Evolutionary conservation across 1,284 basidiomycete genomes (phyloP).

Genomic region (Hemileia vastatrix): DNA sequence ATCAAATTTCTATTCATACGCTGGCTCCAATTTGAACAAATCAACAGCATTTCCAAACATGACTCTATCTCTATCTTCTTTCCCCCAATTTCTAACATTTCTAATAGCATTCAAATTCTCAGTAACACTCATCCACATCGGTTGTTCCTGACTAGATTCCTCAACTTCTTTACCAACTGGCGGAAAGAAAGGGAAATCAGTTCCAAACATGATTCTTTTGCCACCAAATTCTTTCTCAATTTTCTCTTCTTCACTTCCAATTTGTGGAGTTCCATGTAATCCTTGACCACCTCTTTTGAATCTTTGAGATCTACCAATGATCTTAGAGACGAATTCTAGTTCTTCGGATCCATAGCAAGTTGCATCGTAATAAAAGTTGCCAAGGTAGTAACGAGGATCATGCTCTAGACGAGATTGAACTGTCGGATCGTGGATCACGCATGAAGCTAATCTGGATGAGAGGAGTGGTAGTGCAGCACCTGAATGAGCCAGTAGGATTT

Average conservation of each 20-base stretch:
- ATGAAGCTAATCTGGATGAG: constrained; percentile 69
- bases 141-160: too few species aligned
- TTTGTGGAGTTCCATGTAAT: constrained; percentile 23
- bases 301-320: constrained; percentile 55
- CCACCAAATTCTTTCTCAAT: constrained; percentile 45
- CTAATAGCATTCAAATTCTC: constrained; percentile 71
- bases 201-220: constrained; percentile 64
- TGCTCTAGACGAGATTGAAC: constrained; percentile 63
- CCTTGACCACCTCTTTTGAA: constrained; percentile 48
- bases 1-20: too few species aligned
- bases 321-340: constrained; percentile 61
- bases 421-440: constrained; percentile 68
- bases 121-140: constrained; percentile 71
- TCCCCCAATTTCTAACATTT: constrained; percentile 55
- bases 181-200: constrained; percentile 82
- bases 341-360: constrained; percentile 75
- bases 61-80: constrained; percentile 56
- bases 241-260: neutral
- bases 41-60: constrained; percentile 60
- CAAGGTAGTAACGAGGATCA: constrained; percentile 65
- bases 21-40: constrained; percentile 52
- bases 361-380: constrained; percentile 68
- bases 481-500: constrained; percentile 69
- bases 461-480: constrained; percentile 69
- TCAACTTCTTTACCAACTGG: constrained; percentile 52